A percentile compares a stretch with the other conserved stretches of the same genome.
Evolutionary conservation across 2,329 filamentous ascomycete genomes (phyloP).

Genomic region (Botrytis cinerea): DNA sequence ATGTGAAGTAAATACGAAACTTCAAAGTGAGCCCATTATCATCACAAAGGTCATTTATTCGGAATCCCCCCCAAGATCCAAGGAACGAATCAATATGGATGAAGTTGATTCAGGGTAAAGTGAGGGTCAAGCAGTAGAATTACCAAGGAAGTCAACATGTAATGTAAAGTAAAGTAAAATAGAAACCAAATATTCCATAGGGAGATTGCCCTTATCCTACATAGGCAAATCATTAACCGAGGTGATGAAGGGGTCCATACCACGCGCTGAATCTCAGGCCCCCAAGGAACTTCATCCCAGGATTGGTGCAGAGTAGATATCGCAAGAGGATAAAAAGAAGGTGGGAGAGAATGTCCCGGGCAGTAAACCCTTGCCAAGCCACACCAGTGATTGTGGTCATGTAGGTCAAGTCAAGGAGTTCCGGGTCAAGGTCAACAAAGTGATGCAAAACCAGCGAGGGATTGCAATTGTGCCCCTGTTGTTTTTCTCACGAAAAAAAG

Average conservation of each 20-base stretch:
- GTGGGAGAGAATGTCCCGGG: background rate
- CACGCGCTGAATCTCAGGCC: slow-evolving; percentile 25
- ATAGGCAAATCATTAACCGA: slow-evolving; percentile 3
- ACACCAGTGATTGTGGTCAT: slow-evolving; percentile 24
- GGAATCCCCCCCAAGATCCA: background rate
- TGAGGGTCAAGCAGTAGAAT: slow-evolving; percentile 11
- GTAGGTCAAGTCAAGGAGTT: slow-evolving; percentile 18
- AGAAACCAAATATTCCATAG: background rate
- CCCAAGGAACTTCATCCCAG: slow-evolving; percentile 19
- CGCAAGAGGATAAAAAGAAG: background rate
- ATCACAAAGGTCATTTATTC: background rate
- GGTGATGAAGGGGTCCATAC: slow-evolving; percentile 24
- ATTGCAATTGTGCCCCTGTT: slow-evolving; percentile 11
- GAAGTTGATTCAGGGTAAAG: slow-evolving; percentile 18
- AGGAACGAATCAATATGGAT: slow-evolving; percentile 4
- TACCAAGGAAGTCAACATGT: background rate
- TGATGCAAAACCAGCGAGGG: slow-evolving; percentile 15
- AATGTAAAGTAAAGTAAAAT: slow-evolving; percentile 5
- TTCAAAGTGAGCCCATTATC: background rate
- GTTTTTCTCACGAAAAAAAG: background rate
- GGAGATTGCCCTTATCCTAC: background rate
- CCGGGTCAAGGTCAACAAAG: slow-evolving; percentile 2
- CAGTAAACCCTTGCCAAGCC: slow-evolving; percentile 26
- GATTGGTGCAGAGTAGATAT: slow-evolving; percentile 7
- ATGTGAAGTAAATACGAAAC: background rate